Evolutionary conservation across 495 filamentous ascomycete genomes (phyloP).

Genomic region (Penicillium canescens): DNA sequence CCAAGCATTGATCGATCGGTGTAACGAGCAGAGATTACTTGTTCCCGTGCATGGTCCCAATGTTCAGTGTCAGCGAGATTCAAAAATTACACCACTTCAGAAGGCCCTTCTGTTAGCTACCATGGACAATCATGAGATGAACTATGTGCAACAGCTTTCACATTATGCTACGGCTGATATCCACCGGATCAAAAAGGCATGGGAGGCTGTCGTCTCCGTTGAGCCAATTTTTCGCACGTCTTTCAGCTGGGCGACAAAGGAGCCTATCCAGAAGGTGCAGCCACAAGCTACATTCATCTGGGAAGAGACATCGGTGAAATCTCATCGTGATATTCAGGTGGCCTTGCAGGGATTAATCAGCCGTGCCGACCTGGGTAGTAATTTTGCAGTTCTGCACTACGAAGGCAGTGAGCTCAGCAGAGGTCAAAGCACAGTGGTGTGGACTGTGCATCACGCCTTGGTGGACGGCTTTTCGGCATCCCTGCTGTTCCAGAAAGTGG

Average conservation of each 20-base stretch:
- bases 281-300: not conserved
- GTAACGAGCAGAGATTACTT: not conserved
- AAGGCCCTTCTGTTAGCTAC: not conserved
- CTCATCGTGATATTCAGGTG: not conserved
- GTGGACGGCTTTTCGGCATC: slow-evolving; percentile 19
- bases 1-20: not conserved
- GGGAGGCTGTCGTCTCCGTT: slow-evolving; percentile 9
- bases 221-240: slow-evolving; percentile 18
- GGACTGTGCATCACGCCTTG: slow-evolving; percentile 22
- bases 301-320: slow-evolving; percentile 1
- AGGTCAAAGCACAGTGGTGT: slow-evolving; percentile 15
- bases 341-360: not conserved
- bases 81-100: not conserved
- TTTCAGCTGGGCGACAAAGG: slow-evolving; percentile 1
- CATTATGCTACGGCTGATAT: slow-evolving; percentile 8
- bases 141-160: slow-evolving; percentile 1
- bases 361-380: not conserved
- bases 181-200: slow-evolving; percentile 11
- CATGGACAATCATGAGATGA: not conserved
- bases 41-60: not conserved
- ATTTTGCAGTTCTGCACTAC: slow-evolving; percentile 7
- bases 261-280: not conserved
- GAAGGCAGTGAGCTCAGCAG: not conserved
- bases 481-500: slow-evolving; percentile 15
- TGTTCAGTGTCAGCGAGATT: not conserved